A percentile compares a stretch with the other conserved stretches of the same genome.
Conservation (phyloP, 768 basidiomycete species). For the Mycena olivaceomarginata region DNA sequence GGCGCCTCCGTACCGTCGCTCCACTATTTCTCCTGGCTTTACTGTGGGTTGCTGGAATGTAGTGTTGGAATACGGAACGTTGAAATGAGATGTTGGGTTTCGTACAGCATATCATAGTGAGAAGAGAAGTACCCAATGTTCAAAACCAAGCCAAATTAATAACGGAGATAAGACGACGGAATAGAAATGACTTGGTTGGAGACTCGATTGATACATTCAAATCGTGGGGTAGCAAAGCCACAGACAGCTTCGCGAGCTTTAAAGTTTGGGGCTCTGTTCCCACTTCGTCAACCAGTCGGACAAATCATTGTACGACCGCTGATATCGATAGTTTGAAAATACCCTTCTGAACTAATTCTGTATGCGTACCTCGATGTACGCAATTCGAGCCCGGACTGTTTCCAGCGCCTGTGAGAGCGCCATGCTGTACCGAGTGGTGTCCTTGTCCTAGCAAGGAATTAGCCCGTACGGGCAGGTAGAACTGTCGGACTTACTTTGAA, state of each 20-base stretch:
- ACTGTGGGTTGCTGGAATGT: no score
- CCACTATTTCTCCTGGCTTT: no score
- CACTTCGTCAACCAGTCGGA: slow-evolving; percentile 30
- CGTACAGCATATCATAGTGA: no score
- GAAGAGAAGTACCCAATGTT: no score
- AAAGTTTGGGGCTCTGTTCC: slow-evolving; percentile 30
- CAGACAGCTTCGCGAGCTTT: neutral
- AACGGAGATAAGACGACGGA: no score
- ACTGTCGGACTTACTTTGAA: slow-evolving; percentile 66
- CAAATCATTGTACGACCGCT: slow-evolving; percentile 30
- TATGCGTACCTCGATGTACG: slow-evolving; percentile 64
- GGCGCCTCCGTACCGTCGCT: no score
- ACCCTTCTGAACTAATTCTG: neutral
- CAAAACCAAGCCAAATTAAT: no score
- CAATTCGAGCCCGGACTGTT: slow-evolving; percentile 62
- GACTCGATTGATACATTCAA: no score
- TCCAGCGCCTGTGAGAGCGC: slow-evolving; percentile 70
- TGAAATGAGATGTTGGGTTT: no score
- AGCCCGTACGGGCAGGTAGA: neutral
- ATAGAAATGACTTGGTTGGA: no score
- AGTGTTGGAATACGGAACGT: no score
- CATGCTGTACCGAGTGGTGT: slow-evolving; percentile 67
- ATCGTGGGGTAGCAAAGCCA: no score
- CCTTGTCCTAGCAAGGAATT: slow-evolving; percentile 56
- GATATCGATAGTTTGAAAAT: neutral